A percentile compares a stretch with the other conserved stretches of the same genome.
These are phyloP conservation scores for Hypoxylon trugodes DNA, from an alignment of 495 filamentous ascomycete genomes.

Conservation along the genomic window DNA sequence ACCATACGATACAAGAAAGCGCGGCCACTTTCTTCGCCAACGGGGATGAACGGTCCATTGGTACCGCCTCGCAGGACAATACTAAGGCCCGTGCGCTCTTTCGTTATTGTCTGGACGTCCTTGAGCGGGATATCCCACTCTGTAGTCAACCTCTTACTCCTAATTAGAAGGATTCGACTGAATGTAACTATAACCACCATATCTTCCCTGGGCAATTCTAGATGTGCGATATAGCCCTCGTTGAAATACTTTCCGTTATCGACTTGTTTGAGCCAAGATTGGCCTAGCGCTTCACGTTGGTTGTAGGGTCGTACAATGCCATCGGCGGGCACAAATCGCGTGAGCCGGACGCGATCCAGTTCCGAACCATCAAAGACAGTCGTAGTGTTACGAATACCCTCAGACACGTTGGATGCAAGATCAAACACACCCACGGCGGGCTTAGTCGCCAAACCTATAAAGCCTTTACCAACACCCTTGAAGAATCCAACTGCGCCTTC, in stretches of 20 bases:
- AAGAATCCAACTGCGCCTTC: slow-evolving; percentile 93
- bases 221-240: slow-evolving; percentile 95
- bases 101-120: slow-evolving; percentile 95
- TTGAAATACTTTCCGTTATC: slow-evolving; percentile 98
- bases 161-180: slow-evolving; percentile 87
- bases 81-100: slow-evolving; percentile 93
- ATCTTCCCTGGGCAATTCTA: slow-evolving; percentile 89
- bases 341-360: slow-evolving; percentile 89
- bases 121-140: slow-evolving; percentile 97
- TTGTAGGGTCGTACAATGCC: slow-evolving; percentile 95
- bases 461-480: slow-evolving; percentile 95
- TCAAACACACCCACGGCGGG: slow-evolving; percentile 97
- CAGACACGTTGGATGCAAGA: slow-evolving; percentile 92
- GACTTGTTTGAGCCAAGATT: slow-evolving; percentile 98
- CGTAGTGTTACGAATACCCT: slow-evolving; percentile 97
- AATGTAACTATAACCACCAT: slow-evolving; percentile 97
- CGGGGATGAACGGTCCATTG: slow-evolving; percentile 94
- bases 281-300: slow-evolving; percentile 93
- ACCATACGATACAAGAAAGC: slow-evolving; percentile 82
- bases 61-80: slow-evolving; percentile 87
- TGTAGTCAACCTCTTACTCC: slow-evolving; percentile 79
- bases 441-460: slow-evolving; percentile 92
- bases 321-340: slow-evolving; percentile 89
- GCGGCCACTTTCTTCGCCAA: slow-evolving; percentile 84
- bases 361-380: slow-evolving; percentile 96